Base-by-base conservation (phyloP, 2,329 filamentous ascomycete genomes). In the Pseudogymnoascus sp. region DNA sequence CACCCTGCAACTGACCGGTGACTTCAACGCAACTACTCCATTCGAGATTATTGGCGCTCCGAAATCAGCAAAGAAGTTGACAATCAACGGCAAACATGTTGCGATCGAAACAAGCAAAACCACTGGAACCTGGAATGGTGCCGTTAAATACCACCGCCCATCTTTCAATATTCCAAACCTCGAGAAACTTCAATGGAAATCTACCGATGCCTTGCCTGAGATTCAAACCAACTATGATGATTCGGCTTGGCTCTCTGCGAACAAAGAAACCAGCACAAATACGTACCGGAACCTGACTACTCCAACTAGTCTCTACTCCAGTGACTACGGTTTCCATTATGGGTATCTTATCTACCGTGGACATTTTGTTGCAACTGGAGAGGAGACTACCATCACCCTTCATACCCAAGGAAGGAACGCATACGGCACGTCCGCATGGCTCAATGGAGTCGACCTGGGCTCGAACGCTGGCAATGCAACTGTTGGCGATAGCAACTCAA, bases 291-390 rank as follows among this genome's bases (percentile, higher is more conserved):
- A 26, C 42, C 19, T 86, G 3, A 80, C 78, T 0, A 91, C 88
- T 0, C 82, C 87, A 0, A 84, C 82, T 0, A 85, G 82, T 0
- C 80, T 92, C 0, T 89, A 88, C 69, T 80, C 80, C 0, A 83
- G 83, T 13, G 89, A 92, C 73, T 91, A 92, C 69, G 88, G 88
- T 24, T 92, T 84, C 74, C 80, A 90, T 71, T 81, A 84, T 0
- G 88, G 88, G 6, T 83, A 81, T 1, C 78, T 91, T 0, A 67
- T 92, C 50, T 91, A 83, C 76, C 83, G 88, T 1, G 89, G 87
- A 0, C 80, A 85, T 67, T 91, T 92, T 71, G 81, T 77, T 1
- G 82, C 87, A 4, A 80, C 77, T 1, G 86, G 86, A n/a, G 73
- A 77, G 1, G 86, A 90, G 65, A 76, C 76, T 0, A 76, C 74